Conservation (phyloP, 352 stramenopile genomes). For the Pythium chondricola region DNA sequence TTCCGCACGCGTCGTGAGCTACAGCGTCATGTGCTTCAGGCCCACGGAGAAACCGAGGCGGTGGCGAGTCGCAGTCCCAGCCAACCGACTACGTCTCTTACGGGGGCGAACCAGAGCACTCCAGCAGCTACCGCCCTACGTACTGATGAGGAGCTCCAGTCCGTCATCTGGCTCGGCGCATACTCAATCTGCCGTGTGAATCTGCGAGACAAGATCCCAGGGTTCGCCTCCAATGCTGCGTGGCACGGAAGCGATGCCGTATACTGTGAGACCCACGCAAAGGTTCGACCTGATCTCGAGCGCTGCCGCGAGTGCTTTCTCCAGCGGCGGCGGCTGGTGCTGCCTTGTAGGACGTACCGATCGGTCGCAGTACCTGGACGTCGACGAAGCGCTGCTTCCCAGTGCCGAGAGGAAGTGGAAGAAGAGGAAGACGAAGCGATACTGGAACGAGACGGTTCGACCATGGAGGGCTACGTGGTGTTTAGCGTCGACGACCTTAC, state of each 20-base stretch:
- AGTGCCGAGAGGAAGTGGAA: not conserved
- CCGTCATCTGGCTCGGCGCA: slow-evolving; percentile 39
- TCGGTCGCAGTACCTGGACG: slow-evolving; percentile 6
- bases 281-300: slow-evolving; percentile 1
- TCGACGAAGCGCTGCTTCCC: not conserved
- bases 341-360: slow-evolving; percentile 14
- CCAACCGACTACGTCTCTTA: not conserved
- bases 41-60: not conserved
- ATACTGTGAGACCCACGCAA: slow-evolving; percentile 5
- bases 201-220: slow-evolving; percentile 29
- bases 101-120: not conserved
- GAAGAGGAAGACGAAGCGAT: not conserved
- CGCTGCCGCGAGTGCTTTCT: slow-evolving; percentile 17
- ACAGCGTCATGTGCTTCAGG: slow-evolving; percentile 2
- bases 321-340: slow-evolving; percentile 1
- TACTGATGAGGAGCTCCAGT: not conserved
- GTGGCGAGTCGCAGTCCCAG: not conserved
- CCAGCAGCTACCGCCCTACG: no score
- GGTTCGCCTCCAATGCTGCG: slow-evolving; percentile 4
- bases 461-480: slow-evolving; percentile 13
- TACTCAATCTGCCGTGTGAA: slow-evolving; percentile 27
- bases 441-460: not conserved
- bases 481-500: slow-evolving; percentile 13
- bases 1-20: slow-evolving; percentile 43
- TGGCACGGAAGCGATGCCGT: slow-evolving; percentile 10